These are phyloP conservation scores for Claviceps quebecensis DNA, from an alignment of 2,329 filamentous ascomycete genomes.

Conservation along the genomic window DNA sequence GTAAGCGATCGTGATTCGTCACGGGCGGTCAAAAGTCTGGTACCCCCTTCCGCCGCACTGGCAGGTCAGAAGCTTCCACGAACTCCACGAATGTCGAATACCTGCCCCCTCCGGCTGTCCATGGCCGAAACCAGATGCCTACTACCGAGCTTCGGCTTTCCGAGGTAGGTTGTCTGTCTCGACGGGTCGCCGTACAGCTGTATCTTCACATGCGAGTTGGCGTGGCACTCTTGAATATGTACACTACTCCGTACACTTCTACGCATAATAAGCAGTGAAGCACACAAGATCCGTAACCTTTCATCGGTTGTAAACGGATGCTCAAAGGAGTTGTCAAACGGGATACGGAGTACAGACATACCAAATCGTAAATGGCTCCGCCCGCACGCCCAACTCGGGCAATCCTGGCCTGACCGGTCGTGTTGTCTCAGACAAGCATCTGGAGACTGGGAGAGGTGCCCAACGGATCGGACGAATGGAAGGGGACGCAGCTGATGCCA, in stretches of 20 bases:
- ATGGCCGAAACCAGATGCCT: background rate
- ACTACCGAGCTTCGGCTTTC: background rate
- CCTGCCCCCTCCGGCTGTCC: too few species aligned
- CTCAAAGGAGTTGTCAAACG: too few species aligned
- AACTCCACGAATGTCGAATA: background rate
- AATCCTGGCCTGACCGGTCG: constrained; percentile 5
- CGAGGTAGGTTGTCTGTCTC: background rate
- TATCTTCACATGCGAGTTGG: background rate
- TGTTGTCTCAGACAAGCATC: constrained; percentile 3
- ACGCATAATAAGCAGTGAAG: too few species aligned
- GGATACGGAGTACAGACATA: too few species aligned
- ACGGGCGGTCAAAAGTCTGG: too few species aligned
- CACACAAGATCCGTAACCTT: too few species aligned
- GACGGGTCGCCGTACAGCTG: background rate
- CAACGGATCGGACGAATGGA: background rate
- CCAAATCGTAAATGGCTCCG: constrained; percentile 4
- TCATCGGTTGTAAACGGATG: too few species aligned
- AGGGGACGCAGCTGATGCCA: background rate
- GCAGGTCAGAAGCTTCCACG: background rate
- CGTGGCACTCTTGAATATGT: too few species aligned
- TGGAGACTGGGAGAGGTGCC: background rate
- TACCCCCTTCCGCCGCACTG: background rate
- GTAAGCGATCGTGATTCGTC: background rate
- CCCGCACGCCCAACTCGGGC: background rate
- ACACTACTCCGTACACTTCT: too few species aligned